These are phyloP conservation scores for Trichosporon sp. DNA, from an alignment of 1,284 basidiomycete genomes.

Conservation along the genomic window DNA sequence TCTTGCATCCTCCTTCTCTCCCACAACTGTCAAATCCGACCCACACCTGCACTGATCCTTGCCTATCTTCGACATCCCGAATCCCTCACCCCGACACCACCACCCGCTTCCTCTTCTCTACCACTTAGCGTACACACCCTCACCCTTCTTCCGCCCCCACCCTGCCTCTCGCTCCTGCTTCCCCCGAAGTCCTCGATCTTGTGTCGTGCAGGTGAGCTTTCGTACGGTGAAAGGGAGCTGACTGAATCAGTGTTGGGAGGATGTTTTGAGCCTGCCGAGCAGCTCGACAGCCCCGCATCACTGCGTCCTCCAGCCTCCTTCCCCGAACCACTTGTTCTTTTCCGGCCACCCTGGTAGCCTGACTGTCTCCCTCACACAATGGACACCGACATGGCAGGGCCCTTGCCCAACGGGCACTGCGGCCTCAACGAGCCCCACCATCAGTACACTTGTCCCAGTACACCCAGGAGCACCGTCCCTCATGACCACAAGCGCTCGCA, in stretches of 20 bases:
- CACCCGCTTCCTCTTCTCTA: background rate
- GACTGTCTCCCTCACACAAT: background rate
- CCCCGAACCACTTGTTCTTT: background rate
- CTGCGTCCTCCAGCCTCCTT: background rate
- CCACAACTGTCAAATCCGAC: background rate
- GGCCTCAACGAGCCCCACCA: background rate
- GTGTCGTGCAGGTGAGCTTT: background rate
- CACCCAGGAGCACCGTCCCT: no score
- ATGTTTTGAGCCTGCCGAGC: background rate
- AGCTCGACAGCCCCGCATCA: background rate
- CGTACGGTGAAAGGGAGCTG: background rate
- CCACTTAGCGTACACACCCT: background rate
- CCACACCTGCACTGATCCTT: background rate
- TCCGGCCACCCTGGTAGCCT: background rate
- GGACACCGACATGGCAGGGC: background rate
- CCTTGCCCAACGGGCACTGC: background rate
- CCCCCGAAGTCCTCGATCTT: background rate
- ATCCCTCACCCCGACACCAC: background rate
- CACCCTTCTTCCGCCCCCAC: background rate
- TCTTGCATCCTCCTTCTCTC: background rate
- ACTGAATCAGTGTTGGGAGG: background rate
- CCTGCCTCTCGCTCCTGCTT: background rate
- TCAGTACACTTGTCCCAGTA: background rate
- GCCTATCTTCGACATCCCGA: background rate
- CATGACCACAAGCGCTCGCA: conserved; percentile 10